Evolutionary conservation across 805 yeast species (phyloP).

Genomic region (Hanseniaspora lindneri): DNA sequence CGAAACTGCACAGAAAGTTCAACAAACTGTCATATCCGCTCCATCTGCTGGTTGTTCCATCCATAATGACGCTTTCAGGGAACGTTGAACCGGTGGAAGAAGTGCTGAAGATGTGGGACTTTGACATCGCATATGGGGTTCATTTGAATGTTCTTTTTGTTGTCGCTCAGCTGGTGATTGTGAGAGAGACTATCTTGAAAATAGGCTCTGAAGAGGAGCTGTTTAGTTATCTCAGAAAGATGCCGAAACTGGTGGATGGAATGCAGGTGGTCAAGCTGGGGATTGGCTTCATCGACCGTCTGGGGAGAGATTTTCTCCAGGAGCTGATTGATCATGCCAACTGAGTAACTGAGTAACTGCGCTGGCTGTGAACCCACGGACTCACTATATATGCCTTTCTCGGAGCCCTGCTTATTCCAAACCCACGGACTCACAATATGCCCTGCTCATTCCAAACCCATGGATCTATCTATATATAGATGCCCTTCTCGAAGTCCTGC

Average conservation of each 20-base stretch:
- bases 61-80: slow-evolving; percentile 72
- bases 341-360: too few species aligned
- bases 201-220: slow-evolving; percentile 46
- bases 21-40: slow-evolving; percentile 48
- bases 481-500: slow-evolving; percentile 9
- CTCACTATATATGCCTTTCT: too few species aligned
- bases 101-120: slow-evolving; percentile 76
- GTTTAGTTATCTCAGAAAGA: slow-evolving; percentile 45
- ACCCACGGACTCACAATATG: too few species aligned
- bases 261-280: slow-evolving; percentile 61
- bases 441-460: too few species aligned
- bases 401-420: too few species aligned
- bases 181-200: slow-evolving; percentile 49
- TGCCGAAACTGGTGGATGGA: slow-evolving; percentile 59
- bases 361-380: too few species aligned
- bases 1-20: slow-evolving; percentile 46
- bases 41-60: slow-evolving; percentile 75
- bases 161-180: slow-evolving; percentile 67
- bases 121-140: slow-evolving; percentile 78
- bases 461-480: too few species aligned
- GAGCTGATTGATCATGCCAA: slow-evolving; percentile 26
- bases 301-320: slow-evolving; percentile 52
- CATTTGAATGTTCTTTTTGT: slow-evolving; percentile 77
- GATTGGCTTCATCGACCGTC: slow-evolving; percentile 62
- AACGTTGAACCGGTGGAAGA: slow-evolving; percentile 77